A percentile compares a stretch with the other conserved stretches of the same genome.
phyloP scores from a whole-genome alignment of 805 yeast genomes.

The Hemisphaericaspora nanyangensis region DNA sequence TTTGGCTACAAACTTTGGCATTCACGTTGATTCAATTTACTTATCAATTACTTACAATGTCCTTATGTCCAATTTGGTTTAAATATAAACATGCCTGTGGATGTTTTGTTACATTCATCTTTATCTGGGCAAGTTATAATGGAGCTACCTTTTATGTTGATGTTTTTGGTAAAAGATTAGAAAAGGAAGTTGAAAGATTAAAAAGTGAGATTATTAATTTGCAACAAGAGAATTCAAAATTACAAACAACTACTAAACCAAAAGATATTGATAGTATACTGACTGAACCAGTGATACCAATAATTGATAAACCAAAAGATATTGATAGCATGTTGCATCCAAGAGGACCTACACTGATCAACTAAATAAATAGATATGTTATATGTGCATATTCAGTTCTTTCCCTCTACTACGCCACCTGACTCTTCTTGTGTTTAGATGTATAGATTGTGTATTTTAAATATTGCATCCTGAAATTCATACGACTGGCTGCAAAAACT shows the following conservation, averaged over 20 bases:
- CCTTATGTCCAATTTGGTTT: slow-evolving; percentile 87
- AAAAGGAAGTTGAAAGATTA: slow-evolving; percentile 73
- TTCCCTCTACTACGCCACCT: neutral
- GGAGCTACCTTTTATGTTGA: slow-evolving; percentile 96
- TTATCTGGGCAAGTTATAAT: slow-evolving; percentile 76
- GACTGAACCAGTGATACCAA: too few relatives aligned
- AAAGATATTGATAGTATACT: slow-evolving; percentile 3
- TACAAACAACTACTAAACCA: slow-evolving; percentile 13
- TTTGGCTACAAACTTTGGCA: slow-evolving; percentile 78
- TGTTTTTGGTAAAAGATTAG: slow-evolving; percentile 84
- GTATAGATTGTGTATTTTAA: too few relatives aligned
- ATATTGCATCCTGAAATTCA: too few relatives aligned
- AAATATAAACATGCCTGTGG: slow-evolving; percentile 63
- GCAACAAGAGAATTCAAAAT: slow-evolving; percentile 34
- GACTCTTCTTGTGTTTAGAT: too few relatives aligned
- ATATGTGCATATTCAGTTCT: too few relatives aligned
- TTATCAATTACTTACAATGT: slow-evolving; percentile 84
- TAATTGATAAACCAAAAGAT: too few relatives aligned
- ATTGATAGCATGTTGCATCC: too few relatives aligned
- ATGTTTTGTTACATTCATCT: slow-evolving; percentile 65
- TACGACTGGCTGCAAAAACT: too few relatives aligned
- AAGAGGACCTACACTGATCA: too few relatives aligned
- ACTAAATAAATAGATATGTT: too few relatives aligned
- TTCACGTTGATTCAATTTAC: slow-evolving; percentile 83
- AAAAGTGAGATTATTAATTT: slow-evolving; percentile 67